Evolutionary conservation across 1,284 basidiomycete genomes (phyloP).

Genomic region (Trichosporon inkin): DNA sequence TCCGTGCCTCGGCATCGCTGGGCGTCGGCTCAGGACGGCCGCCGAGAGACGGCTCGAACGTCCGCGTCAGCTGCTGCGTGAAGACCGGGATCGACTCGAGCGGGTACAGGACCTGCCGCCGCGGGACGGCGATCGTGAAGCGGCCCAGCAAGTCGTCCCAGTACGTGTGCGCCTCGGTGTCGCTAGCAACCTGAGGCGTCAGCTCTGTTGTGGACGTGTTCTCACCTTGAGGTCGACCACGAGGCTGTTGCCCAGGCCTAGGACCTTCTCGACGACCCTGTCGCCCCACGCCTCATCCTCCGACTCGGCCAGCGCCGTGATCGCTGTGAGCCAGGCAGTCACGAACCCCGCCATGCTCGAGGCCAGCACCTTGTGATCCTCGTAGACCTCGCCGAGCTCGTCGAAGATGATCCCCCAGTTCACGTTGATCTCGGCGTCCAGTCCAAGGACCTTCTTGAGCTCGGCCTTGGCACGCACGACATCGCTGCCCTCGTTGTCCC

Average conservation of each 20-base stretch:
- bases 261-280: not conserved
- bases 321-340: not conserved
- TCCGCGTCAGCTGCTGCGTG: not conserved
- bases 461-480: not conserved
- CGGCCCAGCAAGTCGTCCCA: not conserved
- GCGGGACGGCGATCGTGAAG: not conserved
- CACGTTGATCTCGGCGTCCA: not conserved
- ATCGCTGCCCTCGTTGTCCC: slow-evolving; percentile 4
- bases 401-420: not conserved
- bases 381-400: slow-evolving; percentile 5
- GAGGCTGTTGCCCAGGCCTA: not conserved
- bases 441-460: not conserved
- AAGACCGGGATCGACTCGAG: not conserved
- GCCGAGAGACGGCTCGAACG: not conserved
- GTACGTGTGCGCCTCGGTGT: not conserved
- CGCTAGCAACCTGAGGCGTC: not conserved
- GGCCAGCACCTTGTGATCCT: not conserved
- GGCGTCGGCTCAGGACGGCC: too few relatives aligned
- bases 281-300: not conserved
- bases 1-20: too few relatives aligned
- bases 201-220: not conserved
- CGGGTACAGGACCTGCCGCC: not conserved
- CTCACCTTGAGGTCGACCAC: not conserved
- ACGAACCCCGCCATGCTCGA: not conserved
- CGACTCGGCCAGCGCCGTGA: not conserved